Evolutionary conservation across 2,329 filamentous ascomycete genomes (phyloP).

Genomic region (Fusarium setosum): DNA sequence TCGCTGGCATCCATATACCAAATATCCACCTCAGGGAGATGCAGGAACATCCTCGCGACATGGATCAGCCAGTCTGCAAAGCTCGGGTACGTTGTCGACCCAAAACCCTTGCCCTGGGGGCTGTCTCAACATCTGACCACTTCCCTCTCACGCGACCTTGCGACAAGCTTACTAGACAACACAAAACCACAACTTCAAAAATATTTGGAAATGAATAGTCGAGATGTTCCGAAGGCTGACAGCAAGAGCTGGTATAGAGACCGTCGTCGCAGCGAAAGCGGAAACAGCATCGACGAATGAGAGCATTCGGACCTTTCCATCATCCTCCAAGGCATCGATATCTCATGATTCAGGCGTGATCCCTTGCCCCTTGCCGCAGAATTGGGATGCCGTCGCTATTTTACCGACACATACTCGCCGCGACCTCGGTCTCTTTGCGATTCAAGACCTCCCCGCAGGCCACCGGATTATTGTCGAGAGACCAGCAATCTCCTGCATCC

Average conservation of each 20-base stretch:
- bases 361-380: not conserved
- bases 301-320: not conserved
- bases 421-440: slow-evolving; percentile 37
- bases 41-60: not conserved
- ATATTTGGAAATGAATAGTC: not conserved
- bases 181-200: not conserved
- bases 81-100: slow-evolving; percentile 5
- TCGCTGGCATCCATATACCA: not conserved
- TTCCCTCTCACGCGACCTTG: not conserved
- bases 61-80: not conserved
- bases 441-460: not conserved
- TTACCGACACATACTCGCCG: slow-evolving; percentile 2
- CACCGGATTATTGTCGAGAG: slow-evolving; percentile 32
- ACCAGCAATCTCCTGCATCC: slow-evolving; percentile 29
- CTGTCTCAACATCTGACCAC: not conserved
- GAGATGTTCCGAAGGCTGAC: not conserved
- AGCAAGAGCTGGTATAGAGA: not conserved
- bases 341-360: not conserved
- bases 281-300: not conserved
- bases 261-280: not conserved
- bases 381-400: slow-evolving; percentile 25
- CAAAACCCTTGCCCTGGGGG: not conserved
- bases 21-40: not conserved
- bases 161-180: not conserved
- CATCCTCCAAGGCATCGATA: not conserved